Evolutionary conservation across 257 asterid species (phyloP).

Genomic region (Phtheirospermum japonicum): DNA sequence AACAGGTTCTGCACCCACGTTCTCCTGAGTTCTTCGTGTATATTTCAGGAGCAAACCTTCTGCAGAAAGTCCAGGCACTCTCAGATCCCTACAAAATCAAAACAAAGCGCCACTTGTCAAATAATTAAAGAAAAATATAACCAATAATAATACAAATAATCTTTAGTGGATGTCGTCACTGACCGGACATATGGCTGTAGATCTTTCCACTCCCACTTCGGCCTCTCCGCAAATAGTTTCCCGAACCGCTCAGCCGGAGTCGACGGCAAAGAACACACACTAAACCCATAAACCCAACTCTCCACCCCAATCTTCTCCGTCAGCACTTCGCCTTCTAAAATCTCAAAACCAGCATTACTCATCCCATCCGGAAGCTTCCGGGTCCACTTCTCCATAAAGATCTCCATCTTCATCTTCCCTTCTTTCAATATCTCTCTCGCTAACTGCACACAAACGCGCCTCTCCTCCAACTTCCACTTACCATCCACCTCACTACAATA

Average conservation of each 20-base stretch:
- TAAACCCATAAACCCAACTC: constrained; percentile 62
- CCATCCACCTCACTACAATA: constrained; percentile 52
- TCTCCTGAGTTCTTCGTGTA: constrained; percentile 78
- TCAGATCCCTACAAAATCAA: constrained; percentile 59
- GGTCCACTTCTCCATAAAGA: constrained; percentile 69
- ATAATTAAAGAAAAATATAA: constrained; percentile 1
- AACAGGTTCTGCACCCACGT: constrained; percentile 63
- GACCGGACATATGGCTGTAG: constrained; percentile 81
- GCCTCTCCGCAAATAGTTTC: constrained; percentile 54
- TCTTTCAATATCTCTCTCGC: constrained; percentile 66
- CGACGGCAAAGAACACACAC: constrained; percentile 70
- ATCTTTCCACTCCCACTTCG: constrained; percentile 93
- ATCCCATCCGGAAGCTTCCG: constrained; percentile 68
- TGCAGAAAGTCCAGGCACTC: constrained; percentile 83
- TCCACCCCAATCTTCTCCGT: constrained; percentile 72
- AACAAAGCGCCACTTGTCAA: constrained; percentile 5
- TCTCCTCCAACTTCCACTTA: constrained; percentile 75
- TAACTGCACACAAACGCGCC: constrained; percentile 57
- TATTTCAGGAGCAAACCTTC: constrained; percentile 91
- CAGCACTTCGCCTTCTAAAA: constrained; percentile 90
- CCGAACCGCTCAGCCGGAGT: constrained; percentile 72
- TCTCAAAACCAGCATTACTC: constrained; percentile 45
- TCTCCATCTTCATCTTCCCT: constrained; percentile 68
- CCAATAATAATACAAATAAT: not conserved
- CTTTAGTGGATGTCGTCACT: constrained; percentile 15